Evolutionary conservation across 1,139 yeast genomes (phyloP), one percentile per base, ranked within the genome.

Genomic region (Diutina neorugosa): DNA sequence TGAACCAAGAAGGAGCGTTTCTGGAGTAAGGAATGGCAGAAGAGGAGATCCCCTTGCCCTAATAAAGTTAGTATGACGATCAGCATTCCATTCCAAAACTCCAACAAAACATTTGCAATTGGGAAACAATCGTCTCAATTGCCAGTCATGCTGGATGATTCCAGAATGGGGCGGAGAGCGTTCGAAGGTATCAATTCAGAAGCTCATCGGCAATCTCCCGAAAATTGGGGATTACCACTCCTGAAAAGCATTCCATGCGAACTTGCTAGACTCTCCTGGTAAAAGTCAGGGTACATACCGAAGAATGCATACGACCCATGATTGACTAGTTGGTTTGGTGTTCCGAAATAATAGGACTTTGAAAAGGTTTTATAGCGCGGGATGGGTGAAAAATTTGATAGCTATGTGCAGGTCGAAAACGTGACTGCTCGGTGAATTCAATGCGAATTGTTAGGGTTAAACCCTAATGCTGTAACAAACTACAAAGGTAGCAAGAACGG

Each of bases 1-100:
- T 93, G 94, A 91, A 91, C 99, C 99, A 93, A 74, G 96, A 81
- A 75, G 98, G 98, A 74, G 96, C 83, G 78, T 86, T 84, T 82
- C 99, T 93, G 69, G 98, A 91, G 85, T 93, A 93, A 77, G 99
- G 98, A 77, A 91, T 81, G 73, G 98, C 96, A 74, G 98, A 90
- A 70, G 97, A 84, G 70, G 98, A 88, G 73, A 94, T 94, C 80
- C 99, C 99, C 81, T 94, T 94, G 80, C 99, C 99, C 94, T 86
- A 63, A 55, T 52, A 49, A 16, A 60, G 74, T 71, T 70, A 71
- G 75, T 70, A 69, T 52, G 44, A 31, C 16, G 14, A 9, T 31
- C 37, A 31, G 12, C 37, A 11, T 6, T 11, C 37, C 37, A 31
- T 11, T 14, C 12, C 37, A n/a, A 31, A 14, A 14, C n/a, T 12